These are phyloP conservation scores for Pseudogymnoascus sp. DNA, from an alignment of 2,329 filamentous ascomycete species.

Conservation along the genomic window DNA sequence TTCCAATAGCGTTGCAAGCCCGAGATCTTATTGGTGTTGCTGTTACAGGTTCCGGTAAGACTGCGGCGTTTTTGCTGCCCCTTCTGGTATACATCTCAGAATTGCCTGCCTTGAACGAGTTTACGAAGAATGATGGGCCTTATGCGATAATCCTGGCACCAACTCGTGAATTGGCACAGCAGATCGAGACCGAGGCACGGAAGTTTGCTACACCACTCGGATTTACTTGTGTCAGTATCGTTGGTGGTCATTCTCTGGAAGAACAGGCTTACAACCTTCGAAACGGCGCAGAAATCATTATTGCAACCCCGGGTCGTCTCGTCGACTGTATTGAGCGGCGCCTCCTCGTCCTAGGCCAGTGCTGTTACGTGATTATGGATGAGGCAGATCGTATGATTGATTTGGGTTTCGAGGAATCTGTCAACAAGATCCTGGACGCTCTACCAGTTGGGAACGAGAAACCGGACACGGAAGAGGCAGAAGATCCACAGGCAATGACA, in stretches of 20 bases:
- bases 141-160: constrained; percentile 96
- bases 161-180: constrained; percentile 93
- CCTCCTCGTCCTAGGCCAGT: constrained; percentile 86
- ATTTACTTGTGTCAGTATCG: constrained; percentile 91
- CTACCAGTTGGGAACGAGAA: constrained; percentile 91
- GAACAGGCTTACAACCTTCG: constrained; percentile 86
- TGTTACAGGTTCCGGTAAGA: constrained; percentile 97
- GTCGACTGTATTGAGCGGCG: constrained; percentile 95
- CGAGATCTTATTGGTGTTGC: constrained; percentile 97
- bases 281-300: constrained; percentile 93
- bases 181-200: constrained; percentile 88
- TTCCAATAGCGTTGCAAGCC: constrained; percentile 86
- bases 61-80: constrained; percentile 86
- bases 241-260: constrained; percentile 93
- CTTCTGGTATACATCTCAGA: constrained; percentile 91
- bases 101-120: constrained; percentile 73
- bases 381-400: constrained; percentile 99
- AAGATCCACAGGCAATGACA: constrained; percentile 79
- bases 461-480: constrained; percentile 85
- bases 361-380: constrained; percentile 98
- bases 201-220: constrained; percentile 88
- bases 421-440: constrained; percentile 95
- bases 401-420: constrained; percentile 91
- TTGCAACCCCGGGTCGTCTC: constrained; percentile 94
- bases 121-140: constrained; percentile 86